These are phyloP conservation scores for Yamadazyma philogaea DNA, from an alignment of 805 yeast species.

Conservation along the genomic window DNA sequence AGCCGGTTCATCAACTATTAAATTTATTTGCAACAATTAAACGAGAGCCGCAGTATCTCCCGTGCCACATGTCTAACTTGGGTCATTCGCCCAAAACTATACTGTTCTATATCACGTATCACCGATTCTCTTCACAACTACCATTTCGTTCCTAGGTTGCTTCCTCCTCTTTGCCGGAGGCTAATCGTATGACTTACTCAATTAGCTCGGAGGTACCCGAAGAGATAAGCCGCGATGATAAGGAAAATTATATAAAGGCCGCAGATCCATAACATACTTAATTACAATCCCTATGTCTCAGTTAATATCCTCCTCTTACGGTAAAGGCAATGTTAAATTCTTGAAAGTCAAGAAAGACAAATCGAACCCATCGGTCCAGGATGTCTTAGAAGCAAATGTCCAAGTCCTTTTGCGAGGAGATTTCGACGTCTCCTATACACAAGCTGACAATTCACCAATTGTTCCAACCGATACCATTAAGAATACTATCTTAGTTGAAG, in stretches of 20 bases:
- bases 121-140: too few relatives aligned
- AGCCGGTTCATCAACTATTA: too few relatives aligned
- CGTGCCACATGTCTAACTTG: too few relatives aligned
- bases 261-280: neutral
- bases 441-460: conserved; percentile 84
- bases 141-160: too few relatives aligned
- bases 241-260: conserved; percentile 3
- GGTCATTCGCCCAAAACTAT: too few relatives aligned
- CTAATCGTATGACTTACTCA: too few relatives aligned
- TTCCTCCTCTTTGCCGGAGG: too few relatives aligned
- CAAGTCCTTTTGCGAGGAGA: conserved; percentile 71
- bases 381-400: conserved; percentile 83
- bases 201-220: conserved; percentile 10
- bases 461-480: conserved; percentile 95
- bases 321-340: conserved; percentile 90
- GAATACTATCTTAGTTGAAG: conserved; percentile 81
- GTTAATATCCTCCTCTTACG: conserved; percentile 62
- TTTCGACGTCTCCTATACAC: conserved; percentile 76
- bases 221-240: conserved; percentile 5
- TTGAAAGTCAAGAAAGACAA: conserved; percentile 83
- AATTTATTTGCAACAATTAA: too few relatives aligned
- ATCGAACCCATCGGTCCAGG: conserved; percentile 67
- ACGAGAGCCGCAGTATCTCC: too few relatives aligned
- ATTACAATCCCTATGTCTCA: conserved; percentile 11
- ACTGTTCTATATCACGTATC: too few relatives aligned